These are phyloP conservation scores for Candida tetrigidarum DNA, from an alignment of 1,139 yeast genomes.

Conservation along the genomic window DNA sequence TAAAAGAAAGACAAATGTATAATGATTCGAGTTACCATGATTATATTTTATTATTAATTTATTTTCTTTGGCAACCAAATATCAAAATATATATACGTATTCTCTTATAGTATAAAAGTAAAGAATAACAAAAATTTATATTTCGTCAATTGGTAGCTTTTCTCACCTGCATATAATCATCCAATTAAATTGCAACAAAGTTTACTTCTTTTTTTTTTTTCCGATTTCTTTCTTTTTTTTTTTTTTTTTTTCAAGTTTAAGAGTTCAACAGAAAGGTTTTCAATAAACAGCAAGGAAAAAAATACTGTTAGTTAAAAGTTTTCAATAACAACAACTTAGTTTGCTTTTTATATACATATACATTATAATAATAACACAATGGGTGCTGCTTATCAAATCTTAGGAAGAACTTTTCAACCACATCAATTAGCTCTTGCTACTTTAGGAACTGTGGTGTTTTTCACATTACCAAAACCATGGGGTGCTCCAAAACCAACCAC, in stretches of 20 bases:
- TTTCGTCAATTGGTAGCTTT: neutral
- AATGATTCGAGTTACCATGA: too few relatives aligned
- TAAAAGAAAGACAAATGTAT: neutral
- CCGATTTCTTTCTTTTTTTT: neutral
- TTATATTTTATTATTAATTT: neutral
- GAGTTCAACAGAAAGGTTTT: neutral
- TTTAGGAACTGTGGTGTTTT: constrained; percentile 60
- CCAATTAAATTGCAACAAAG: constrained; percentile 4
- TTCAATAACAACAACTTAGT: neutral
- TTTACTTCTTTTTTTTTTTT: too few relatives aligned
- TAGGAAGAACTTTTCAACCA: constrained; percentile 77
- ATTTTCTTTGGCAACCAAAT: constrained; percentile 10
- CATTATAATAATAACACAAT: constrained; percentile 32
- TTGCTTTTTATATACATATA: neutral
- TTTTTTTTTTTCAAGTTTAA: neutral
- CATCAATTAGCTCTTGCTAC: constrained; percentile 76
- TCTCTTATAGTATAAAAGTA: too few relatives aligned
- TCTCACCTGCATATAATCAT: neutral
- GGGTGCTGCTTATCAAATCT: constrained; percentile 82
- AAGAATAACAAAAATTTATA: neutral
- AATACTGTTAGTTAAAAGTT: neutral
- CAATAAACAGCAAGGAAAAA: too few relatives aligned
- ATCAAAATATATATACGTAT: too few relatives aligned
- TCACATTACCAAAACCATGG: constrained; percentile 76
- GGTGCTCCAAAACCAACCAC: constrained; percentile 57